Evolutionary conservation across 2,329 filamentous ascomycete species (phyloP), one percentile per base, ranked within the genome.

Genomic region (Amauroascus niger): DNA sequence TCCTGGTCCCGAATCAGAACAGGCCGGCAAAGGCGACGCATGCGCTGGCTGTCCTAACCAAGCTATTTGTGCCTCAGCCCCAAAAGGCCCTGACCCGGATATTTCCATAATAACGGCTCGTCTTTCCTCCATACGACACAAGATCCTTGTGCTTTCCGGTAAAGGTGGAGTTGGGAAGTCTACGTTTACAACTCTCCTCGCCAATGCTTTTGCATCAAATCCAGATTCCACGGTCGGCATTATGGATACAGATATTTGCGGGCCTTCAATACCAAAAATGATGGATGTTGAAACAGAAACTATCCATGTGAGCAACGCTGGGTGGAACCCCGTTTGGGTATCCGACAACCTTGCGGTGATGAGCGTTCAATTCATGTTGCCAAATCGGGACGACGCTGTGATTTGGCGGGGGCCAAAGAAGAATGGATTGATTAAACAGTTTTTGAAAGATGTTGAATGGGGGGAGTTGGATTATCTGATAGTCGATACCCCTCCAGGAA

Each of bases 341-440:
- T 80, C 84, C 62, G 93, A 97, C 63, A 98, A 97, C 63, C 76
- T 98, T 2, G 87, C 86, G 1, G 88, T 95, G 49, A 97, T 98
- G 91, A 93, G 86, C 64, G 88, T 98, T 59, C 93, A 98, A 70
- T 98, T 98, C 68, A 95, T 98, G 88, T 76, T 98, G 44, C 93
- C 93, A 0, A 88, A 88, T 64, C 79, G 87, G 45, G 91, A 98
- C 69, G 90, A 95, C 65, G 93, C 93, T 2, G 84, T 98, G 39
- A 98, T 98, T 61, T 98, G 93, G 93, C 81, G 93, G 49, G 93
- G 93, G 0, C 86, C 93, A 2, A 98, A 98, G 79, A 98, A 98
- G 79, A 98, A 97, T 64, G 93, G 93, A 0, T 73, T 98, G 54
- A 97, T 98, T 67, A 98, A 98, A 75, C 87, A 94, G 69, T 98